These are phyloP conservation scores for Alternaria triticina DNA, from an alignment of 2,329 filamentous ascomycete species.

Conservation along the genomic window DNA sequence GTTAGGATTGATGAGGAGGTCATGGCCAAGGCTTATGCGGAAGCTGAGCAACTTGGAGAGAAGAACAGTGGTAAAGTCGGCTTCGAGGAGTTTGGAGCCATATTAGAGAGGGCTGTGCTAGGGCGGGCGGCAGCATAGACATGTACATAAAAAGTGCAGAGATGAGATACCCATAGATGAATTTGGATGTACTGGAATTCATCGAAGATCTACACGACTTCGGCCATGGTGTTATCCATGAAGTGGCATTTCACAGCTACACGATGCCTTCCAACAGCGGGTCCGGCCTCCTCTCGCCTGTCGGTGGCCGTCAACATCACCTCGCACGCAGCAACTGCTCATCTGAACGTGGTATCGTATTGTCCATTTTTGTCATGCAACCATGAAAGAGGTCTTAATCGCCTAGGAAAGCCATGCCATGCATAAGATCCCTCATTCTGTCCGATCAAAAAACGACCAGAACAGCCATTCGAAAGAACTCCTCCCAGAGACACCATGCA, in stretches of 20 bases:
- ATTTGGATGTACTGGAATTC: background rate
- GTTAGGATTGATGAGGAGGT: constrained; percentile 48
- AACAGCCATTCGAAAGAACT: constrained; percentile 43
- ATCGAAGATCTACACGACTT: background rate
- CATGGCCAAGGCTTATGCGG: constrained; percentile 50
- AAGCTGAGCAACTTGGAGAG: constrained; percentile 37
- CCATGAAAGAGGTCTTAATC: constrained; percentile 49
- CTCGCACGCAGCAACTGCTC: constrained; percentile 13
- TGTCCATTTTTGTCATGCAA: constrained; percentile 50
- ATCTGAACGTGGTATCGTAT: constrained; percentile 21
- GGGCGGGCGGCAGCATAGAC: constrained; percentile 19
- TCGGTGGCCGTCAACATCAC: constrained; percentile 10
- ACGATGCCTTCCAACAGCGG: background rate
- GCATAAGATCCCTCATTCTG: constrained; percentile 43
- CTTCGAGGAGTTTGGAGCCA: constrained; percentile 46
- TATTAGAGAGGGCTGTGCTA: constrained; percentile 47
- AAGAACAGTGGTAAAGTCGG: constrained; percentile 40
- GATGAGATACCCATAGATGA: constrained; percentile 10
- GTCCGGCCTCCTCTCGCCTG: background rate
- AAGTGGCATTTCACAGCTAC: background rate
- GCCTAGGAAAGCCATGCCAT: constrained; percentile 48
- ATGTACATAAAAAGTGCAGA: constrained; percentile 4
- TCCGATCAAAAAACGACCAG: constrained; percentile 37
- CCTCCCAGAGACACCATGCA: constrained; percentile 42
- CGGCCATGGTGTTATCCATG: background rate